Conservation (phyloP, 1,284 basidiomycete species). For the Sporisorium iseilematis-ciliati region DNA sequence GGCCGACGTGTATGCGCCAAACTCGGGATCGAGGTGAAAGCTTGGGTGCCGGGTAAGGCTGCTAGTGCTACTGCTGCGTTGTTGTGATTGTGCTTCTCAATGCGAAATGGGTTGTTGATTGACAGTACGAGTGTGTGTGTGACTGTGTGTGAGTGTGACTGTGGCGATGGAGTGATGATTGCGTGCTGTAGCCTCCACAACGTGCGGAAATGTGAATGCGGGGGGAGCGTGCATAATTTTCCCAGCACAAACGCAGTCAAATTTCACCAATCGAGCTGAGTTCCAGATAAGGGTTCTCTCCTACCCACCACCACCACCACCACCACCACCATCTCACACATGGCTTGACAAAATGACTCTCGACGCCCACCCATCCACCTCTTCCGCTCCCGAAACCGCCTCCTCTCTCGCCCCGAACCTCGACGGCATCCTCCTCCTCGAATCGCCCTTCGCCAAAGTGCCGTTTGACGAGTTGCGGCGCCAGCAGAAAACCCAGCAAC, state of each 20-base stretch:
- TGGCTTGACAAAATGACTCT: slow-evolving; percentile 25
- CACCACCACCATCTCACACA: slow-evolving; percentile 13
- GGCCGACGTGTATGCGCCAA: slow-evolving; percentile 32
- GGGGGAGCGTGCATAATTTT: no score
- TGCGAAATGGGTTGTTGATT: not conserved
- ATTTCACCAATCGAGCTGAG: not conserved
- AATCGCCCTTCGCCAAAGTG: slow-evolving; percentile 85
- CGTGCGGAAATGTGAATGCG: no score
- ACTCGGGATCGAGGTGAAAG: slow-evolving; percentile 38
- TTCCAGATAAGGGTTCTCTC: slow-evolving; percentile 13
- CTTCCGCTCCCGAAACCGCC: not conserved
- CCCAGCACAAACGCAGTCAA: no score
- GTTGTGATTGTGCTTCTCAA: slow-evolving; percentile 1
- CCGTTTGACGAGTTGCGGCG: slow-evolving; percentile 67
- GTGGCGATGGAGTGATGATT: no score
- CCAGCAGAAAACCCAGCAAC: slow-evolving; percentile 61
- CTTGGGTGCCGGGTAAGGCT: slow-evolving; percentile 26
- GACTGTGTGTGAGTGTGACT: no score
- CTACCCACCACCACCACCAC: not conserved
- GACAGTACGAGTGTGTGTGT: not conserved
- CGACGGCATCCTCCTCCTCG: slow-evolving; percentile 85
- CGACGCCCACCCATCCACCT: slow-evolving; percentile 12
- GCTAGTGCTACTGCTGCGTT: slow-evolving; percentile 30
- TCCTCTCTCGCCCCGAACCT: slow-evolving; percentile 41
- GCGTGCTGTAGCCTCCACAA: no score